Evolutionary conservation across 208 protist species (phyloP).

Genomic region (Tritrichomonas musculus): DNA sequence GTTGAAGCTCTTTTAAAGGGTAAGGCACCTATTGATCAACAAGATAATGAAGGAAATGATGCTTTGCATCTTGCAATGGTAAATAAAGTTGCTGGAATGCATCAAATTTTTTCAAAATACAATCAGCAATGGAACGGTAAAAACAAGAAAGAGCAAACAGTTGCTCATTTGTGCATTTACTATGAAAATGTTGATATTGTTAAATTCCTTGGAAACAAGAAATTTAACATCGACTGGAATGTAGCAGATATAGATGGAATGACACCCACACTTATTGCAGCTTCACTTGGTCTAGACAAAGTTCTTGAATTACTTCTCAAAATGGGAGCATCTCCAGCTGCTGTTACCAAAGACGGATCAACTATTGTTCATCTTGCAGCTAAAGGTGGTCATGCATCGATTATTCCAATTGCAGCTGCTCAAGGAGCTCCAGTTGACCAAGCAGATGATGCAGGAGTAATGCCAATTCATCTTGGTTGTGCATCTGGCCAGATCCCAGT

Average conservation of each 20-base stretch:
- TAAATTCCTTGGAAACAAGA: slow-evolving; percentile 22
- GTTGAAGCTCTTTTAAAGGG: not conserved
- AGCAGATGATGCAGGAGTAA: not conserved
- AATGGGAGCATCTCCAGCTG: not conserved
- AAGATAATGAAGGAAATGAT: slow-evolving; percentile 8
- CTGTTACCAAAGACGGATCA: not conserved
- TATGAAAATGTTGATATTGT: not conserved
- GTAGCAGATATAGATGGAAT: not conserved
- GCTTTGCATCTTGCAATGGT: not conserved
- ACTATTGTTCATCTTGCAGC: slow-evolving; percentile 6
- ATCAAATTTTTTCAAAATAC: not conserved
- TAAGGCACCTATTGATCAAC: not conserved
- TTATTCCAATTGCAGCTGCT: not conserved
- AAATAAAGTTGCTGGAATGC: not conserved
- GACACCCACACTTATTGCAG: not conserved
- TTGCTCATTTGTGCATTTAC: not conserved
- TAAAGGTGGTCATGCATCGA: not conserved
- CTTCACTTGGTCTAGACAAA: not conserved
- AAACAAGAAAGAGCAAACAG: not conserved
- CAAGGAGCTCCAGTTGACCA: not conserved
- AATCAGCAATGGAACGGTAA: not conserved
- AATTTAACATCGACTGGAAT: not conserved
- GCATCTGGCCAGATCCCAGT: not conserved
- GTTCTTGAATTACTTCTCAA: not conserved
- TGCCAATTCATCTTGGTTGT: not conserved